Base-by-base conservation (phyloP, 2,329 filamentous ascomycete genomes). In the Aspergillus persii region DNA sequence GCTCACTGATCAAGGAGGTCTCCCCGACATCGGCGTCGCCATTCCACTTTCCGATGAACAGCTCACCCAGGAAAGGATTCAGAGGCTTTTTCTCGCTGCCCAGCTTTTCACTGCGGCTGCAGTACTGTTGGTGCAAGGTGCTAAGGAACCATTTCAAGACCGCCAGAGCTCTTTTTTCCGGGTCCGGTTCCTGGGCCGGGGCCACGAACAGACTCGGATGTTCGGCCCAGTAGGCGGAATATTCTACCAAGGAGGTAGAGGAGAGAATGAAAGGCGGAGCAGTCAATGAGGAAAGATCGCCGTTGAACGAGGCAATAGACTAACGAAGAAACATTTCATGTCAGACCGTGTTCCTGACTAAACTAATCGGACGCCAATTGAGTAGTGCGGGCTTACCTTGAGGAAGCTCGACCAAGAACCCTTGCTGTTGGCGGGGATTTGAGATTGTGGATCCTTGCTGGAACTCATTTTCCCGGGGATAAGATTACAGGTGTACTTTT, bases 111-210 rank as follows among this genome's bases (percentile, higher is more conserved):
- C 91, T 96, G 60, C 86, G 81, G 67, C 82, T 86, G 67, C 83
- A 84, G 73, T 89, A 89, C 55, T 96, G 92, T 77, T 96, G 91
- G 80, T 95, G 96, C 54, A 98, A 82, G 3, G 93, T 96, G 70
- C 88, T 93, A 57, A 98, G 79, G 79, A 97, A 98, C 94, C 94
- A 98, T 77, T 94, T 96, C 68, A 97, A 81, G n/a, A 98, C 94
- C 36, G 94, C 82, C 66, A 96, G 79, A 23, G 91, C 89, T 62
- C 94, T 87, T 80, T 92, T 95, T 69, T 89, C 86, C 0, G 92
- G 85, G 73, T 96, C 90, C 54, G 87, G 69, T 75, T 96, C 92
- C 59, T 84, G 83, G 52, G 92, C 89, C 2, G 94, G 91, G 11
- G 93, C 92, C 60, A 92, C 86, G 67, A 98, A 89, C 61, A 96